Evolutionary conservation across 345 rosid species (phyloP).

Genomic region (Citropsis articulata): DNA sequence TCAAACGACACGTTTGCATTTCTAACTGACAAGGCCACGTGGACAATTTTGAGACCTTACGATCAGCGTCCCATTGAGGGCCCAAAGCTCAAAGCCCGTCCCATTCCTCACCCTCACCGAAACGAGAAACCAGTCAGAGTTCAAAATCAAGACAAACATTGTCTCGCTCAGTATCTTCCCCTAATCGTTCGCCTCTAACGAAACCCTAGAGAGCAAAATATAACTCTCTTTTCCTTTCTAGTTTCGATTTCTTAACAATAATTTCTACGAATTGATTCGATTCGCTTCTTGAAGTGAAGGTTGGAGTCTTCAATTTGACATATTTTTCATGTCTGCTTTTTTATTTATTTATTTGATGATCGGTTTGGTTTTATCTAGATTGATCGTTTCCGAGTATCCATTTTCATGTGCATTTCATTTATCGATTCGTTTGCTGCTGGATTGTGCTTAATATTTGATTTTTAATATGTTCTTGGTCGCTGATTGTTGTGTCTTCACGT

Average conservation of each 20-base stretch:
- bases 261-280: not conserved
- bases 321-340: not conserved
- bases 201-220: conserved; percentile 6
- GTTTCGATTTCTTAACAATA: not conserved
- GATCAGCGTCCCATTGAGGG: conserved; percentile 1
- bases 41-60: not conserved
- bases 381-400: not conserved
- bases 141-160: not conserved
- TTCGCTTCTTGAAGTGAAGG: not conserved
- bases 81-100: not conserved
- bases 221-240: not conserved
- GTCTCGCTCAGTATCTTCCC: not conserved
- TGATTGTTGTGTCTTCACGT: not conserved
- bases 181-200: not conserved
- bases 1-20: not conserved
- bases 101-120: not conserved
- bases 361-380: not conserved
- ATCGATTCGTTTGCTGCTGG: not conserved
- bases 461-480: not conserved
- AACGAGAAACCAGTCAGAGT: not conserved
- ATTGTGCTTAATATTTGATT: not conserved
- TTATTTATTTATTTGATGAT: not conserved
- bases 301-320: not conserved
- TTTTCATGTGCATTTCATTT: not conserved
- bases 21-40: conserved; percentile 8